Conservation (phyloP, 2,329 filamentous ascomycete species). For the Neonectria neomacrospora region DNA sequence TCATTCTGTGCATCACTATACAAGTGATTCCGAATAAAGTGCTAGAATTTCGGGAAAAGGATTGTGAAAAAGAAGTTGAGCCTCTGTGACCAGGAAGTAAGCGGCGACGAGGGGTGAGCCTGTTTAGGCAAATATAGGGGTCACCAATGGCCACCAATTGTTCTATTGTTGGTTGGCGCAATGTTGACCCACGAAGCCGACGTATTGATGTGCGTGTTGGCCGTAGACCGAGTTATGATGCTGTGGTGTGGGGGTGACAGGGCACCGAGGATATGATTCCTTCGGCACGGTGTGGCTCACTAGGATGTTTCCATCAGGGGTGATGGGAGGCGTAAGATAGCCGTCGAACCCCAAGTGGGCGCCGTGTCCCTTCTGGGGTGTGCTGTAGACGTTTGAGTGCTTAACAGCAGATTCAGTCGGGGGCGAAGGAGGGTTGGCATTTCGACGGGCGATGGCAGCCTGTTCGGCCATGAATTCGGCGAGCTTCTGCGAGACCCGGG, state of each 20-base stretch:
- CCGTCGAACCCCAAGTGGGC: conserved; percentile 74
- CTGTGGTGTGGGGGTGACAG: conserved; percentile 70
- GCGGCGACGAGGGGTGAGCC: conserved; percentile 15
- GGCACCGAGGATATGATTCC: conserved; percentile 65
- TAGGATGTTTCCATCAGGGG: conserved; percentile 75
- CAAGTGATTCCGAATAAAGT: conserved; percentile 48
- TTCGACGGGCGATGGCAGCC: conserved; percentile 64
- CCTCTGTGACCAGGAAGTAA: conserved; percentile 23
- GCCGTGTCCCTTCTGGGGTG: conserved; percentile 80
- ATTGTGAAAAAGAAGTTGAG: conserved; percentile 26
- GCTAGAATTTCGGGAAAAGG: conserved; percentile 39
- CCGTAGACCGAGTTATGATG: conserved; percentile 51
- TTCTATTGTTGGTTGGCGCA: conserved; percentile 56
- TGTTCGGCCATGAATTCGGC: conserved; percentile 70
- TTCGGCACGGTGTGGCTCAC: conserved; percentile 57
- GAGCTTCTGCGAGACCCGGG: conserved; percentile 65
- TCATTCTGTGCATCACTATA: conserved; percentile 46
- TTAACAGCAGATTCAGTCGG: conserved; percentile 64
- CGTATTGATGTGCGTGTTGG: conserved; percentile 50
- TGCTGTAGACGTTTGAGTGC: conserved; percentile 74
- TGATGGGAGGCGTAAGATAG: conserved; percentile 87
- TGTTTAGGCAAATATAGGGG: conserved; percentile 12
- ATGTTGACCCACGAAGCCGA: conserved; percentile 56
- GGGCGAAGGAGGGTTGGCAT: conserved; percentile 67
- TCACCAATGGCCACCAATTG: conserved; percentile 17